These are phyloP conservation scores for Sechiopsis laciniata DNA, from an alignment of 306 rosid species.

Conservation along the genomic window DNA sequence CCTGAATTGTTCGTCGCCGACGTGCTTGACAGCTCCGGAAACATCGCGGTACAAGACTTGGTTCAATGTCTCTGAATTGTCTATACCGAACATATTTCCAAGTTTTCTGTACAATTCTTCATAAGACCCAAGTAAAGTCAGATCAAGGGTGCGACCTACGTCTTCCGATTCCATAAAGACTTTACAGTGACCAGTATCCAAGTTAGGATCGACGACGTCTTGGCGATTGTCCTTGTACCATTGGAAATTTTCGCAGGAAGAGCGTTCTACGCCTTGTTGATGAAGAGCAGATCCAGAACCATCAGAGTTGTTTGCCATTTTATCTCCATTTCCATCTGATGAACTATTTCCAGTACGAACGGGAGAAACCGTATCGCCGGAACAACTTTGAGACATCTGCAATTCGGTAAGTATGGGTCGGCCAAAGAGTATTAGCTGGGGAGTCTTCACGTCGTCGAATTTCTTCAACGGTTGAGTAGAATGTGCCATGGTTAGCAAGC, in stretches of 20 bases:
- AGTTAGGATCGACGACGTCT: constrained; percentile 44
- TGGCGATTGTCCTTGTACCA: constrained; percentile 43
- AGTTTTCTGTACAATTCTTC: constrained; percentile 54
- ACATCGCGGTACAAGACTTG: constrained; percentile 55
- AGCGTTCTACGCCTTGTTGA: constrained; percentile 43
- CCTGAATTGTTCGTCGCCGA: constrained; percentile 80
- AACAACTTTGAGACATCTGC: constrained; percentile 64
- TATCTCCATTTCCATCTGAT: constrained; percentile 61
- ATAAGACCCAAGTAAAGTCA: constrained; percentile 53
- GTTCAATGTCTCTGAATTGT: constrained; percentile 51
- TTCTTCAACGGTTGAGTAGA: constrained; percentile 47
- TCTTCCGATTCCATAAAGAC: constrained; percentile 67
- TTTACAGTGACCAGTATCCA: constrained; percentile 69
- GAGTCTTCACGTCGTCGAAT: constrained; percentile 44
- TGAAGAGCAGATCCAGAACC: constrained; percentile 50
- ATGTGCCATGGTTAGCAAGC: constrained; percentile 56
- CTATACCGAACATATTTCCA: constrained; percentile 67
- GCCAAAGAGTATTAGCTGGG: constrained; percentile 72
- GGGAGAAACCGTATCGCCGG: constrained; percentile 56
- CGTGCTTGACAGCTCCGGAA: constrained; percentile 56
- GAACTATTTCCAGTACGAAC: constrained; percentile 55
- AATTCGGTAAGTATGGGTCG: constrained; percentile 65
- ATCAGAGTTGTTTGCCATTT: constrained; percentile 37
- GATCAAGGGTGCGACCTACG: constrained; percentile 68
- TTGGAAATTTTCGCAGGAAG: constrained; percentile 47